Conservation (phyloP, 2,329 filamentous ascomycete genomes). For the Venturia oleaginea region DNA sequence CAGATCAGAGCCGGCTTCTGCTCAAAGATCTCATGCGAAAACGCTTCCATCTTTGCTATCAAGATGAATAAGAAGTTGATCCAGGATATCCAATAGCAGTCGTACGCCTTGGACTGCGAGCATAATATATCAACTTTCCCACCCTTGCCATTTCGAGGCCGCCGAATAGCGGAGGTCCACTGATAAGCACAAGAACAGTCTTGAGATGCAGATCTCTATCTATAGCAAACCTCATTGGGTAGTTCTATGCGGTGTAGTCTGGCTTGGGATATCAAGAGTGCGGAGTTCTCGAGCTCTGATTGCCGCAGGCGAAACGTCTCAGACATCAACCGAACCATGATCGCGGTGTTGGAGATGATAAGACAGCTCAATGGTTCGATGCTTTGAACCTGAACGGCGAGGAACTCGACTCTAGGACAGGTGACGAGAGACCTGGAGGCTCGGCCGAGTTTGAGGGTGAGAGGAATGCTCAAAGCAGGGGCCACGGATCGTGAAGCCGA, state of each 20-base stretch:
- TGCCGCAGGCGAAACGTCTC: background rate
- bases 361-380: background rate
- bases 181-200: background rate
- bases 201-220: background rate
- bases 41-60: background rate
- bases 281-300: background rate
- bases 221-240: background rate
- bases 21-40: background rate
- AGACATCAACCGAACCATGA: background rate
- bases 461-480: background rate
- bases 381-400: background rate
- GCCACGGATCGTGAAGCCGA: background rate
- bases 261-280: background rate
- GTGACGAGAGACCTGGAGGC: too few relatives aligned
- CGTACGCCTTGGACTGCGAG: background rate
- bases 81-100: background rate
- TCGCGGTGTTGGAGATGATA: background rate
- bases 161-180: constrained; percentile 6
- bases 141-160: constrained; percentile 5
- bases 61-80: background rate
- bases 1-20: background rate
- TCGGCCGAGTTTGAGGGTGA: background rate
- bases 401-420: background rate
- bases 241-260: background rate
- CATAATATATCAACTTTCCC: background rate